Conservation (phyloP, 2,329 filamentous ascomycete genomes). For the Xylaria digitata region DNA sequence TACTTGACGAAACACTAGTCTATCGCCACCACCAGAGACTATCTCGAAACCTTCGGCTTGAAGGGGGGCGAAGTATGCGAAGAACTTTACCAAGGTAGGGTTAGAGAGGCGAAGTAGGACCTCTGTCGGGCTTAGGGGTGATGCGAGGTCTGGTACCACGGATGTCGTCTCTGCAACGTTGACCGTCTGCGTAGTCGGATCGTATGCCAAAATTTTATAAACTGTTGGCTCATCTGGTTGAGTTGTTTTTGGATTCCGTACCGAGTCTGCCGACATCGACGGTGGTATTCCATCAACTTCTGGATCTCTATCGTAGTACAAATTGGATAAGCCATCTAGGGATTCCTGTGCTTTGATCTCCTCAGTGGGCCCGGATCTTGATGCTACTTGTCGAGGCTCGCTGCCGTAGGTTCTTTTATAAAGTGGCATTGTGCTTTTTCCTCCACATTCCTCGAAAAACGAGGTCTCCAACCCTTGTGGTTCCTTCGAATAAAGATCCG, state of each 20-base stretch:
- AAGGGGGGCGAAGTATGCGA: conserved; percentile 70
- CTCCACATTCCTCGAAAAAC: conserved; percentile 58
- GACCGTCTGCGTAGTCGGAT: conserved; percentile 67
- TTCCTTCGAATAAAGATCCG: conserved; percentile 57
- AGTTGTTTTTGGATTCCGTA: conserved; percentile 37
- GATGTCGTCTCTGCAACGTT: conserved; percentile 71
- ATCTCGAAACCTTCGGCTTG: conserved; percentile 74
- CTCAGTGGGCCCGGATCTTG: not conserved
- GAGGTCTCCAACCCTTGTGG: conserved; percentile 62
- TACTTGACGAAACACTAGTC: conserved; percentile 75
- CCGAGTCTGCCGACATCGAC: conserved; percentile 28
- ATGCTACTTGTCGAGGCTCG: conserved; percentile 33
- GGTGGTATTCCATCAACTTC: conserved; percentile 46
- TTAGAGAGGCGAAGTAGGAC: conserved; percentile 70
- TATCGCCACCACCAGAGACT: conserved; percentile 69
- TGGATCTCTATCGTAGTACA: conserved; percentile 45
- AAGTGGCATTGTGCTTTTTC: conserved; percentile 50
- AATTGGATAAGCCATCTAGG: conserved; percentile 27
- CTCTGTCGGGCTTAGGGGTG: conserved; percentile 67
- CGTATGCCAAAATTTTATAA: conserved; percentile 76
- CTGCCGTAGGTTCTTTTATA: conserved; percentile 52
- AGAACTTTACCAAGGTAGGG: conserved; percentile 72
- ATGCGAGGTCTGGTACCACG: conserved; percentile 59
- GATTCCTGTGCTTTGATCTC: conserved; percentile 3
- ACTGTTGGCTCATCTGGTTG: conserved; percentile 46